These are phyloP conservation scores for Magnolia sinica DNA, from an alignment of 164 flowering plant genomes.

Conservation along the genomic window DNA sequence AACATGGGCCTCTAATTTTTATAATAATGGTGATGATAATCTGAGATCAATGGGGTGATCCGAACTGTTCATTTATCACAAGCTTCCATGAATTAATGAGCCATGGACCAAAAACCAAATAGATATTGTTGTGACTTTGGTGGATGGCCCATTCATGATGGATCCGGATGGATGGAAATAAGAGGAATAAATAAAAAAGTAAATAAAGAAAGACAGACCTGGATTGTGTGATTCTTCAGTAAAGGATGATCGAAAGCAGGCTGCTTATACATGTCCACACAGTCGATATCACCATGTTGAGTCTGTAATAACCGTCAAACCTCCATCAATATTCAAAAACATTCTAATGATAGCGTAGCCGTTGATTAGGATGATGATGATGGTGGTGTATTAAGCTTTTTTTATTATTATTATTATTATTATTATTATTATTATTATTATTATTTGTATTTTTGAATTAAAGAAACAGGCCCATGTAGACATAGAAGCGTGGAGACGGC, in stretches of 20 bases:
- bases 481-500: no score
- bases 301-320: conserved; percentile 43
- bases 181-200: not conserved
- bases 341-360: not conserved
- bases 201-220: conserved; percentile 37
- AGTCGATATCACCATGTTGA: conserved; percentile 92
- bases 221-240: conserved; percentile 85
- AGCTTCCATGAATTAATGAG: not conserved
- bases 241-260: conserved; percentile 96
- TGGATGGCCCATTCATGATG: no score
- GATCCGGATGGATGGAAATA: not conserved
- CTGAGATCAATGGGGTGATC: no score
- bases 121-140: no score
- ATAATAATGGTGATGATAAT: no score
- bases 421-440: not conserved
- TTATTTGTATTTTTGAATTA: no score
- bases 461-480: no score
- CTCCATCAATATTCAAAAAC: no score
- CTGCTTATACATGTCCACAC: conserved; percentile 71
- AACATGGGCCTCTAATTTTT: no score
- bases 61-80: no score
- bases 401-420: no score
- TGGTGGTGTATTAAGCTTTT: not conserved
- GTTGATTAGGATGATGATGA: not conserved
- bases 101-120: no score